phyloP scores from a whole-genome alignment of 2,329 filamentous ascomycete species.

The Escovopsis sp. region DNA sequence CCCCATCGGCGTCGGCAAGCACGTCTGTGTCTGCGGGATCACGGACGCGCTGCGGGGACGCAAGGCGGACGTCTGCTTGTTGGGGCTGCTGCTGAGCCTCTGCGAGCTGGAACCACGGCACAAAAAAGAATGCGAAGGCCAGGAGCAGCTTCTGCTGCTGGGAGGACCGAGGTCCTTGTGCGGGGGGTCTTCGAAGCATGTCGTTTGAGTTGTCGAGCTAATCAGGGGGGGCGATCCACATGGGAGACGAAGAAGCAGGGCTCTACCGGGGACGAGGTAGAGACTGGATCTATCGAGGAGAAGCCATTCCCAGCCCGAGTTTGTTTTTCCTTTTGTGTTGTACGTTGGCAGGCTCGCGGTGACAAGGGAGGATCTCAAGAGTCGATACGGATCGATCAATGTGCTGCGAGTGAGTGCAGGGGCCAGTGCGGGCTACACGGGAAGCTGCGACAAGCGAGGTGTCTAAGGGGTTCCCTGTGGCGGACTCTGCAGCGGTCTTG shows the following conservation, averaged over 20 bases:
- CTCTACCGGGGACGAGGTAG: constrained; percentile 5
- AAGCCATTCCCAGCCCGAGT: constrained; percentile 6
- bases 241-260: constrained; percentile 2
- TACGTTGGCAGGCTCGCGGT: too few species aligned
- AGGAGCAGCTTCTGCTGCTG: constrained; percentile 33
- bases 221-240: constrained; percentile 6
- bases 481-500: too few species aligned
- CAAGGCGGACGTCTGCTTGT: constrained; percentile 4
- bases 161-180: constrained; percentile 36
- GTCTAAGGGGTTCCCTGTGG: too few species aligned
- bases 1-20: not conserved
- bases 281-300: constrained; percentile 4
- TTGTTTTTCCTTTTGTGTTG: too few species aligned
- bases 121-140: constrained; percentile 42
- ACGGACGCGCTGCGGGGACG: not conserved
- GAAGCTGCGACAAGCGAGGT: too few species aligned
- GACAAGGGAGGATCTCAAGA: too few species aligned
- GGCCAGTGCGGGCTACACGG: too few species aligned
- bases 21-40: too few species aligned
- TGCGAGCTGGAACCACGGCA: constrained; percentile 40
- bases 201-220: constrained; percentile 6
- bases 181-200: constrained; percentile 52
- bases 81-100: constrained; percentile 51
- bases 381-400: too few species aligned
- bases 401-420: too few species aligned